Percentiles rank a stretch among this genome's conserved stretches.
Conservation (phyloP, 2,329 filamentous ascomycete species). For the Apiospora malaysiana region DNA sequence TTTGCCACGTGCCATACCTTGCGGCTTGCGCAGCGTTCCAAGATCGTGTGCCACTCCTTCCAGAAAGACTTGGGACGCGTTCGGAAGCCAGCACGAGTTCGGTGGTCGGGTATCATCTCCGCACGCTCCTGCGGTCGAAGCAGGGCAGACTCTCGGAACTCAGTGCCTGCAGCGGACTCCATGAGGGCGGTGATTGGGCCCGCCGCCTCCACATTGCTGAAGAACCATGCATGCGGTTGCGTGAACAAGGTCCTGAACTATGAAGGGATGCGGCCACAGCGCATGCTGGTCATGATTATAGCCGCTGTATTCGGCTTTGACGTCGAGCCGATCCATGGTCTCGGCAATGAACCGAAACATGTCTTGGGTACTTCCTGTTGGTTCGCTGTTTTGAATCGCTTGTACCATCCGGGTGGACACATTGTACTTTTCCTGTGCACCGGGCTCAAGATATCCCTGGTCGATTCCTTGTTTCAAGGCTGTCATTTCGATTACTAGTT, state of each 20-base stretch:
- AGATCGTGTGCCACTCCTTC: constrained; percentile 42
- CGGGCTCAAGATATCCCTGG: constrained; percentile 48
- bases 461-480: constrained; percentile 52
- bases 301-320: constrained; percentile 32
- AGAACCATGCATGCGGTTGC: constrained; percentile 48
- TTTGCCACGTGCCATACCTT: constrained; percentile 30
- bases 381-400: constrained; percentile 35
- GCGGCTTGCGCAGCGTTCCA: constrained; percentile 30
- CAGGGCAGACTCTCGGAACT: constrained; percentile 44
- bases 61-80: constrained; percentile 45
- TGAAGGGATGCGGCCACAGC: constrained; percentile 42
- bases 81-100: constrained; percentile 45
- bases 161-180: constrained; percentile 38
- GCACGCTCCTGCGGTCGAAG: constrained; percentile 48
- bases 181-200: constrained; percentile 40
- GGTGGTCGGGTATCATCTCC: constrained; percentile 42
- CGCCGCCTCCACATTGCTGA: constrained; percentile 36
- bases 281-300: constrained; percentile 27
- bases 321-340: constrained; percentile 35
- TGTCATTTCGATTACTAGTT: constrained; percentile 21
- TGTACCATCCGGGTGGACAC: constrained; percentile 44
- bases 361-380: constrained; percentile 23
- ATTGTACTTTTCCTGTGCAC: constrained; percentile 43
- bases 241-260: constrained; percentile 45
- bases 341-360: constrained; percentile 39